These are phyloP conservation scores for Fusarium protoensiforme DNA, from an alignment of 2,329 filamentous ascomycete species.

Conservation along the genomic window DNA sequence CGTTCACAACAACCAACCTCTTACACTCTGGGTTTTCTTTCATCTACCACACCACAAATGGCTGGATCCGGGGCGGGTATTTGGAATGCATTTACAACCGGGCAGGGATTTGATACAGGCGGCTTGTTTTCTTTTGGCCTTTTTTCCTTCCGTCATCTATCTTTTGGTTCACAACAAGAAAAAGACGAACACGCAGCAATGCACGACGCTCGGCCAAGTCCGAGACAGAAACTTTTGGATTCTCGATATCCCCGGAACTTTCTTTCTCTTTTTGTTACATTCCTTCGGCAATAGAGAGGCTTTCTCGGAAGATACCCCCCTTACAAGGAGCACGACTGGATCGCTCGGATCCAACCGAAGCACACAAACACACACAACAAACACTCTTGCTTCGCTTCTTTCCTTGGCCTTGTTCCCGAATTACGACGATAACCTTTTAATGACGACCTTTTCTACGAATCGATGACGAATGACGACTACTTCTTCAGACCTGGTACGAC, in stretches of 20 bases:
- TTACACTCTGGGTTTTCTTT: slow-evolving; percentile 57
- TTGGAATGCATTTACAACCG: slow-evolving; percentile 64
- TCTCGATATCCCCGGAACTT: slow-evolving; percentile 49
- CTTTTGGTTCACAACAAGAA: slow-evolving; percentile 53
- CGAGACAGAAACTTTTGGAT: slow-evolving; percentile 60
- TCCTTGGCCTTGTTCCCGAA: slow-evolving; percentile 53
- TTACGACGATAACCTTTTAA: slow-evolving; percentile 53
- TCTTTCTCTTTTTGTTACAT: slow-evolving; percentile 33
- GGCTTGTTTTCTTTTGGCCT: slow-evolving; percentile 53
- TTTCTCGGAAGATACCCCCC: slow-evolving; percentile 40
- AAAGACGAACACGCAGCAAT: slow-evolving; percentile 74
- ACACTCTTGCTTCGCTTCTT: slow-evolving; percentile 51
- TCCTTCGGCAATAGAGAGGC: slow-evolving; percentile 44
- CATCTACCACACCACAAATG: slow-evolving; percentile 59
- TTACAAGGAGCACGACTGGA: slow-evolving; percentile 24
- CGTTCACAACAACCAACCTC: slow-evolving; percentile 46
- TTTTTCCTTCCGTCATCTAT: slow-evolving; percentile 42
- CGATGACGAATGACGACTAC: slow-evolving; percentile 51
- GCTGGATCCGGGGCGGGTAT: slow-evolving; percentile 65
- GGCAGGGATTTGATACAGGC: slow-evolving; percentile 61
- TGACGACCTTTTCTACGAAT: slow-evolving; percentile 56
- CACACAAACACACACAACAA: slow-evolving; percentile 31
- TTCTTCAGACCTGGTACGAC: slow-evolving; percentile 46
- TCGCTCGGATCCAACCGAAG: slow-evolving; percentile 29
- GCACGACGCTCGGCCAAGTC: slow-evolving; percentile 63